Base-by-base conservation (phyloP, 1,284 basidiomycete species). In the Cerioporus squamosus region DNA sequence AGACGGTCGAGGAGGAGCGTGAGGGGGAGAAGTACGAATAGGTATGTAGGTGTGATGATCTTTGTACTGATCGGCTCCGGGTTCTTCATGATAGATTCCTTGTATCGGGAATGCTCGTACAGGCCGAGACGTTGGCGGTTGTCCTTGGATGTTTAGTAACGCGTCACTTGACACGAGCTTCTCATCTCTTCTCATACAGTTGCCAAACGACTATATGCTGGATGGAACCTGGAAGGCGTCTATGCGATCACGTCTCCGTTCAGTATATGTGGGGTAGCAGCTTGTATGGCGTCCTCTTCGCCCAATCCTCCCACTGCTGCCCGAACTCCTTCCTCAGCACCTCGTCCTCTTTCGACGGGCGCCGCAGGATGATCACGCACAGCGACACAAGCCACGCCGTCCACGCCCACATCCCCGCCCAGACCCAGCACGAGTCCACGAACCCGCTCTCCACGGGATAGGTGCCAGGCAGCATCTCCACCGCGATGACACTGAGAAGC, bases 311-410 rank as follows among this genome's bases (percentile, higher is more conserved):
- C 62, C 62, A 64, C 48, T 60, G 40, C 20, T 42, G n/a, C 20
- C 62, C 56, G 18, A 64, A 64, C 48, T 60, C 49, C 49, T 44
- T 56, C 53, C 39, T 50, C 56, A 64, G 38, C 44, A 64, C 55
- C 29, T 7, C 42, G 10, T 64, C 62, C 54, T 64, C 62, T 26
- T 33, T 60, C 23, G 44, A 17, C 15, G 44, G 38, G 15, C 59
- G 42, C 31, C 38, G 23, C 38, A 53, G 17, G 15, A 46, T 29
- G 15, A 22, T 24, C 15, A 56, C 29, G 4, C 43, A 18, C 33
- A 44, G 9, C 2, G 40, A 38, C 43, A 54, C 14, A 4, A 33
- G 14, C 39, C 33, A 26, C 5, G 15, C 17, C 18, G 29, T 39
- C 44, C 43, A 54, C 29, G 8, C 17, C 5, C 39, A 20, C 10